Percentiles rank a stretch among this genome's conserved stretches.
These are phyloP conservation scores for Zygosaccharomyces lentus DNA, from an alignment of 805 yeast genomes.

Conservation along the genomic window DNA sequence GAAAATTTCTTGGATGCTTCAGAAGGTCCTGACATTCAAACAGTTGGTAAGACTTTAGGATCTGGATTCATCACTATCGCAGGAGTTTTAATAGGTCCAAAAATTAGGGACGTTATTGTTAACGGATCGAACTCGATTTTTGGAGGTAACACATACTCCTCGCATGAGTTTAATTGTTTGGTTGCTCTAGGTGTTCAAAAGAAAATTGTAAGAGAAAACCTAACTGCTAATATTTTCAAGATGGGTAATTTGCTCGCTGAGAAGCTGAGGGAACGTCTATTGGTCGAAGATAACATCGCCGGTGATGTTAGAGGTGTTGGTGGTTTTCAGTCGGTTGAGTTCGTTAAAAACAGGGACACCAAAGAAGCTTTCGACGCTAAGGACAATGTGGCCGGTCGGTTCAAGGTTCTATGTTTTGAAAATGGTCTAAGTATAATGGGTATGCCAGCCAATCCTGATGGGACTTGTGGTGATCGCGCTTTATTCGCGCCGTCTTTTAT, in stretches of 20 bases:
- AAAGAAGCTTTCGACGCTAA: constrained; percentile 44
- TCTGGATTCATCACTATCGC: constrained; percentile 49
- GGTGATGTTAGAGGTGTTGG: constrained; percentile 65
- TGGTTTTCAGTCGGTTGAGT: constrained; percentile 54
- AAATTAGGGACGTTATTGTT: constrained; percentile 36
- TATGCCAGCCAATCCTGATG: constrained; percentile 42
- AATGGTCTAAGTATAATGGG: constrained; percentile 50
- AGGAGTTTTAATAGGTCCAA: constrained; percentile 41
- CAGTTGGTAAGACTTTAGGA: constrained; percentile 48
- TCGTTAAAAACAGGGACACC: constrained; percentile 49
- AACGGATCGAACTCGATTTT: constrained; percentile 40
- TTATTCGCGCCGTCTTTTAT: constrained; percentile 46
- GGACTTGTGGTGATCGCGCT: constrained; percentile 38
- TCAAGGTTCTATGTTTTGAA: constrained; percentile 36
- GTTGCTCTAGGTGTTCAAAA: constrained; percentile 46
- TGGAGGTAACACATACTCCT: constrained; percentile 50
- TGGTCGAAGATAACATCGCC: constrained; percentile 36
- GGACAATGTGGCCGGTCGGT: constrained; percentile 36
- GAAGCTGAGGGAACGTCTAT: constrained; percentile 35
- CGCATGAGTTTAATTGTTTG: constrained; percentile 44
- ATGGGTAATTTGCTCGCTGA: constrained; percentile 43
- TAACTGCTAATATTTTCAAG: constrained; percentile 41
- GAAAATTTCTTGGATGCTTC: constrained; percentile 39
- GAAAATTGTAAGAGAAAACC: constrained; percentile 35
- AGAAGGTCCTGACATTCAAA: constrained; percentile 44